Conservation (phyloP, 2,329 filamentous ascomycete species). For the Emericellopsis cladophorae region DNA sequence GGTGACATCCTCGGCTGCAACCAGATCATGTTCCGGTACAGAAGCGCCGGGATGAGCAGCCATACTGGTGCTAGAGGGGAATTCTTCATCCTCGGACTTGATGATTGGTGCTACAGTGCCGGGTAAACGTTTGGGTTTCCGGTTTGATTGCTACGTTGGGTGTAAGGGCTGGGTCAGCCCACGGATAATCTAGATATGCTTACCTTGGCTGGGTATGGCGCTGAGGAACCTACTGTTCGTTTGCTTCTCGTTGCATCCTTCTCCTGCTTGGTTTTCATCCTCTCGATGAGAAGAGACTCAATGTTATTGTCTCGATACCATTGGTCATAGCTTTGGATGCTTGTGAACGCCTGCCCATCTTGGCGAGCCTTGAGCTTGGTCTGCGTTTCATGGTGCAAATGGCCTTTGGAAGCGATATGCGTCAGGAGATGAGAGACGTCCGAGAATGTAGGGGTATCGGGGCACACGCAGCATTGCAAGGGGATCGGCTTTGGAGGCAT, state of each 20-base stretch:
- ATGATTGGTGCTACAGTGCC: slow-evolving; percentile 5
- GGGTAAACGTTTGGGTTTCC: neutral
- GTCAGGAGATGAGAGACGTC: slow-evolving; percentile 88
- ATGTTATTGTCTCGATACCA: slow-evolving; percentile 70
- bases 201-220: slow-evolving; percentile 10
- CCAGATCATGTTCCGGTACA: slow-evolving; percentile 13
- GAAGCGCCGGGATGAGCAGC: slow-evolving; percentile 15
- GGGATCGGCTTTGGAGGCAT: slow-evolving; percentile 33
- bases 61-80: slow-evolving; percentile 13
- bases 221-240: slow-evolving; percentile 15
- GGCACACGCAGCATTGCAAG: slow-evolving; percentile 73
- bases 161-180: no score
- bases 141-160: no score
- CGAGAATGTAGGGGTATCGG: slow-evolving; percentile 68
- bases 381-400: slow-evolving; percentile 74
- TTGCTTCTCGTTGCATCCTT: slow-evolving; percentile 47
- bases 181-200: neutral
- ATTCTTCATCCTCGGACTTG: slow-evolving; percentile 14
- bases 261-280: slow-evolving; percentile 64
- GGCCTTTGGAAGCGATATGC: slow-evolving; percentile 85
- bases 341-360: slow-evolving; percentile 49
- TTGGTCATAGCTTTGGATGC: slow-evolving; percentile 56
- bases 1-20: slow-evolving; percentile 13
- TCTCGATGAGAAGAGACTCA: slow-evolving; percentile 60
- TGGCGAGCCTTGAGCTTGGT: slow-evolving; percentile 59